These are phyloP conservation scores for Fusarium sp. DNA, from an alignment of 2,329 filamentous ascomycete genomes.

Conservation along the genomic window DNA sequence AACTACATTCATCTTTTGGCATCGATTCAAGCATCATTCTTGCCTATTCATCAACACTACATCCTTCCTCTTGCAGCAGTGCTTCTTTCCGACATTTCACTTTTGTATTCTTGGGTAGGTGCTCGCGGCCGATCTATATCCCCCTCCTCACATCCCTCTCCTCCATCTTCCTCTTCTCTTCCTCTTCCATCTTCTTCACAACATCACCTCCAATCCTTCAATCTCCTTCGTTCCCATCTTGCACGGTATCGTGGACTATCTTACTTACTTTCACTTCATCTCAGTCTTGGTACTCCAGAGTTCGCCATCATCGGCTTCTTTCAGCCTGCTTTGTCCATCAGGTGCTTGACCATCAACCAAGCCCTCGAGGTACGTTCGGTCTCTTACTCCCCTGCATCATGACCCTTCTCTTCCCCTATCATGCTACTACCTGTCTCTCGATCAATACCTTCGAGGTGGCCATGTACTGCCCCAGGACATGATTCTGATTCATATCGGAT, in stretches of 20 bases:
- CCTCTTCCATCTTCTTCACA: slow-evolving; percentile 51
- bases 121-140: slow-evolving; percentile 4
- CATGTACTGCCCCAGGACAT: background rate
- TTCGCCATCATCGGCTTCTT: slow-evolving; percentile 54
- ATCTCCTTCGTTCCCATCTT: slow-evolving; percentile 61
- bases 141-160: background rate
- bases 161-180: slow-evolving; percentile 21
- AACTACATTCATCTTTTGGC: slow-evolving; percentile 23
- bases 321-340: slow-evolving; percentile 47
- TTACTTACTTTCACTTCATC: slow-evolving; percentile 69
- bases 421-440: no score
- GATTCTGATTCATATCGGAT: background rate
- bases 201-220: slow-evolving; percentile 59
- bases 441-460: no score
- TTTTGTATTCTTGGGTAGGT: slow-evolving; percentile 43
- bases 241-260: slow-evolving; percentile 71
- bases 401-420: background rate
- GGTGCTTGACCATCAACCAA: slow-evolving; percentile 46
- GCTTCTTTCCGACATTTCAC: slow-evolving; percentile 35
- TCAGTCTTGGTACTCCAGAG: slow-evolving; percentile 64
- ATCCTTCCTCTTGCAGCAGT: slow-evolving; percentile 28
- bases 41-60: slow-evolving; percentile 25
- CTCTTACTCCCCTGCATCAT: background rate
- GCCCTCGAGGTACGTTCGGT: slow-evolving; percentile 44
- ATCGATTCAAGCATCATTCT: slow-evolving; percentile 39